These are phyloP conservation scores for Xylaria grammica DNA, from an alignment of 495 filamentous ascomycete genomes.

Conservation along the genomic window DNA sequence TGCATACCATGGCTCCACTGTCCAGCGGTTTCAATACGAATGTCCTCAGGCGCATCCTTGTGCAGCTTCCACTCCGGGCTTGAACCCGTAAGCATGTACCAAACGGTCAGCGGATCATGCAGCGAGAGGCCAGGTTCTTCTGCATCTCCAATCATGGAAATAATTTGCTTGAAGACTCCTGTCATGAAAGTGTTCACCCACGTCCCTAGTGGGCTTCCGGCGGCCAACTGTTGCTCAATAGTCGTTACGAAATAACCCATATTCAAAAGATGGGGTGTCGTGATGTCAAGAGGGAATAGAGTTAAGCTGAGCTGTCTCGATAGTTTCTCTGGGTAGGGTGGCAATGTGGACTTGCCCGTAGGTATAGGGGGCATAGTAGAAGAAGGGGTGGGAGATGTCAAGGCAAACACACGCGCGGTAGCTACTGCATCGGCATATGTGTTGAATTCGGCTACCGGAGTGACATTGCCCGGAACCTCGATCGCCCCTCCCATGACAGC, in stretches of 20 bases:
- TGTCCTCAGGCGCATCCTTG: constrained; percentile 63
- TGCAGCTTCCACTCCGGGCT: constrained; percentile 55
- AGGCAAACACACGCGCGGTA: constrained; percentile 84
- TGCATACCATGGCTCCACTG: constrained; percentile 97
- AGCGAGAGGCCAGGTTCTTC: constrained; percentile 66
- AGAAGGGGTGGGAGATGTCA: constrained; percentile 78
- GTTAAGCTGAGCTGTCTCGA: constrained; percentile 71
- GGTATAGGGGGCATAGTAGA: constrained; percentile 69
- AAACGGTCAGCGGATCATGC: constrained; percentile 89
- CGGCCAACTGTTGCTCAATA: constrained; percentile 52
- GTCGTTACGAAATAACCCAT: constrained; percentile 60
- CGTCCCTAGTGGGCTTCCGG: constrained; percentile 77
- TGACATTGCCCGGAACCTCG: constrained; percentile 76
- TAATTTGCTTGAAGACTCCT: constrained; percentile 77
- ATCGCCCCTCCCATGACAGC: constrained; percentile 98
- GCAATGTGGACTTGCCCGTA: constrained; percentile 50
- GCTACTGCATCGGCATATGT: constrained; percentile 81
- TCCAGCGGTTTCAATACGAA: constrained; percentile 83
- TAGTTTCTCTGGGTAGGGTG: constrained; percentile 70
- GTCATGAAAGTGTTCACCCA: constrained; percentile 81
- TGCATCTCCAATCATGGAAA: constrained; percentile 61
- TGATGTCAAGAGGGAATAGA: constrained; percentile 90
- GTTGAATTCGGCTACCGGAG: constrained; percentile 85
- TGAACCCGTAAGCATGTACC: constrained; percentile 74
- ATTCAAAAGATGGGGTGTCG: constrained; percentile 71